Conservation (phyloP, 345 rosid species). For the Abelmoschus esculentus region DNA sequence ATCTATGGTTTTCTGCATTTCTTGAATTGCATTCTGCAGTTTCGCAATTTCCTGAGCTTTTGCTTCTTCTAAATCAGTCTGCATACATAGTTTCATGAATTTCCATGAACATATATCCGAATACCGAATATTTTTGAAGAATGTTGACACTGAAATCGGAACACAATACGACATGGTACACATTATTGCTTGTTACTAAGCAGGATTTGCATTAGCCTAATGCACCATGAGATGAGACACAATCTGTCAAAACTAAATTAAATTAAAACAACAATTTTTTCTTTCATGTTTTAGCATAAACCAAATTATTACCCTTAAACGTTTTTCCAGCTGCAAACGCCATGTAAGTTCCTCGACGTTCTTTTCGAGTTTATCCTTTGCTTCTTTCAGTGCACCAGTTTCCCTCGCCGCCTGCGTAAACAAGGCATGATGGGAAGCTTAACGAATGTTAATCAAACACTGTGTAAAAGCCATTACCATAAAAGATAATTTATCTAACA, state of each 20-base stretch:
- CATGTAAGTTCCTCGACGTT: slow-evolving; percentile 67
- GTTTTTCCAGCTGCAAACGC: slow-evolving; percentile 66
- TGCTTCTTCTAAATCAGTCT: slow-evolving; percentile 62
- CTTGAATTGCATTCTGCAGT: slow-evolving; percentile 43
- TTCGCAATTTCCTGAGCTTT: slow-evolving; percentile 48
- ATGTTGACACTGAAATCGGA: neutral
- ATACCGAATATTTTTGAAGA: neutral
- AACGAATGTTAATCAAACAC: neutral
- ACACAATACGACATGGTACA: neutral
- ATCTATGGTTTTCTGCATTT: slow-evolving; percentile 45
- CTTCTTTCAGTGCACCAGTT: slow-evolving; percentile 72
- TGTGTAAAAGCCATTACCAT: neutral
- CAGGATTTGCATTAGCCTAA: neutral
- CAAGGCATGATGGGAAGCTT: neutral
- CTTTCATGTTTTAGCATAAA: neutral
- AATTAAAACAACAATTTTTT: neutral
- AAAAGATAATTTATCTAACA: neutral
- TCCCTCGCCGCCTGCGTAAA: slow-evolving; percentile 57
- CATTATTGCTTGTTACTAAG: neutral
- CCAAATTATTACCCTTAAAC: slow-evolving; percentile 43
- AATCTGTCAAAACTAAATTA: neutral
- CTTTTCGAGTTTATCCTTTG: slow-evolving; percentile 70
- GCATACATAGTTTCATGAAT: slow-evolving; percentile 10
- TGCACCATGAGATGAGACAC: neutral
- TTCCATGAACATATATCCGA: neutral